phyloP scores from a whole-genome alignment of 2,329 filamentous ascomycete genomes.

The Emergomyces orientalis region DNA sequence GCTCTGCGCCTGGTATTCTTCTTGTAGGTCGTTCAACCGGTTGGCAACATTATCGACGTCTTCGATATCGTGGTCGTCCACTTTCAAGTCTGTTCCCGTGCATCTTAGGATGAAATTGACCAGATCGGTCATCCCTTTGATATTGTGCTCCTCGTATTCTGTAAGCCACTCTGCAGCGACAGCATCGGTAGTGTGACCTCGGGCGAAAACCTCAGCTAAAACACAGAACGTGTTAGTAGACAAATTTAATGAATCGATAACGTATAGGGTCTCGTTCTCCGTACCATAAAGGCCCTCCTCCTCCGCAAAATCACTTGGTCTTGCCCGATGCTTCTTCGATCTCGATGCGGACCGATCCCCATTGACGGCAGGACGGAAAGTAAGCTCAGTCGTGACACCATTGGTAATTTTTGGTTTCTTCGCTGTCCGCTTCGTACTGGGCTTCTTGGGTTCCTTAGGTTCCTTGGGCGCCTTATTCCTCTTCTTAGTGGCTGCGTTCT shows the following conservation, averaged over 20 bases:
- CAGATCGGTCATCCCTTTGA: conserved; percentile 47
- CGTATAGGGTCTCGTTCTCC: conserved; percentile 14
- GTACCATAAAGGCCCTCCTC: conserved; percentile 51
- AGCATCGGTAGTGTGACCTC: conserved; percentile 45
- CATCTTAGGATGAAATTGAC: conserved; percentile 56
- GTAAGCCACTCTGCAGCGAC: conserved; percentile 51
- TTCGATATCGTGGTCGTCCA: conserved; percentile 73
- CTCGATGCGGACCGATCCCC: conserved; percentile 37
- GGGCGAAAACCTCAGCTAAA: conserved; percentile 51
- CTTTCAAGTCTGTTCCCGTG: conserved; percentile 69
- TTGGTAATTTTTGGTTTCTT: conserved; percentile 51
- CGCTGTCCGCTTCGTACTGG: conserved; percentile 30
- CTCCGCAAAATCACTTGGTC: conserved; percentile 44
- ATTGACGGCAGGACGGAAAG: conserved; percentile 45
- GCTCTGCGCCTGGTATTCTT: conserved; percentile 72
- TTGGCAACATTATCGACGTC: conserved; percentile 80
- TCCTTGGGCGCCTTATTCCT: conserved; percentile 41
- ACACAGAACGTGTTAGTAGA: conserved; percentile 20
- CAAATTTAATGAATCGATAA: neutral
- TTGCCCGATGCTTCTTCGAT: conserved; percentile 42
- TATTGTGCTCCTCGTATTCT: conserved; percentile 47
- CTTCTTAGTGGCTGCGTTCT: conserved; percentile 28
- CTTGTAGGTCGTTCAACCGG: conserved; percentile 73
- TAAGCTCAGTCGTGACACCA: conserved; percentile 39
- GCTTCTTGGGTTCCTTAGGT: conserved; percentile 48